Evolutionary conservation across 345 rosid species (phyloP).

Genomic region (Populus tremula): DNA sequence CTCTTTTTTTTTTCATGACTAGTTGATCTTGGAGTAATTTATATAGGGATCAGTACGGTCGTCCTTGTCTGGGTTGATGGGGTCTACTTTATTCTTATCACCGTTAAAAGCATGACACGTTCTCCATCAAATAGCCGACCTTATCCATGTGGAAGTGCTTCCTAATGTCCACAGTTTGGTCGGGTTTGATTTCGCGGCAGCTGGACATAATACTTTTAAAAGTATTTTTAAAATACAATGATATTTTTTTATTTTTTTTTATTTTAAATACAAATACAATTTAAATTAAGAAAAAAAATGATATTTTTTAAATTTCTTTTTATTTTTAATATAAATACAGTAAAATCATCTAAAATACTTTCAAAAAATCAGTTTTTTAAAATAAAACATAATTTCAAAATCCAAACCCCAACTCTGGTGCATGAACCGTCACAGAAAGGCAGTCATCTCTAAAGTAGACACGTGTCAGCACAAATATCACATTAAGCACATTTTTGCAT

Average conservation of each 20-base stretch:
- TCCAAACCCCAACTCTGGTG: conserved; percentile 19
- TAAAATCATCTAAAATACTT: no score
- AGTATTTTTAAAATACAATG: no score
- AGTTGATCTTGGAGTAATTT: background rate
- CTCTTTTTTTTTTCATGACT: background rate
- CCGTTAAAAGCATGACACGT: conserved; percentile 36
- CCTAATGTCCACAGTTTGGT: no score
- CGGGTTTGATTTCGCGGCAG: no score
- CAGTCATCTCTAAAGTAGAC: conserved; percentile 12
- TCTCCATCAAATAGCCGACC: conserved; percentile 32
- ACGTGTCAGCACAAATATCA: conserved; percentile 18
- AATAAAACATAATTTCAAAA: no score
- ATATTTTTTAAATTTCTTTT: no score
- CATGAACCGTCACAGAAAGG: conserved; percentile 39
- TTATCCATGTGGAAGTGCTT: conserved; percentile 20
- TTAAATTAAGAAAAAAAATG: no score
- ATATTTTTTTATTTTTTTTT: no score
- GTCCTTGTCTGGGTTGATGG: conserved; percentile 38
- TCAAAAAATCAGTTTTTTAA: no score
- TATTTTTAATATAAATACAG: no score
- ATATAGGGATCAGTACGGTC: conserved; percentile 73
- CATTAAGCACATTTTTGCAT: background rate
- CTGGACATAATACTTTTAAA: no score
- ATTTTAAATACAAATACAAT: no score
- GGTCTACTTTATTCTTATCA: conserved; percentile 28